Evolutionary conservation across 345 rosid species (phyloP), one percentile per base, ranked within the genome.

Genomic region (Citrus cavaleriei): DNA sequence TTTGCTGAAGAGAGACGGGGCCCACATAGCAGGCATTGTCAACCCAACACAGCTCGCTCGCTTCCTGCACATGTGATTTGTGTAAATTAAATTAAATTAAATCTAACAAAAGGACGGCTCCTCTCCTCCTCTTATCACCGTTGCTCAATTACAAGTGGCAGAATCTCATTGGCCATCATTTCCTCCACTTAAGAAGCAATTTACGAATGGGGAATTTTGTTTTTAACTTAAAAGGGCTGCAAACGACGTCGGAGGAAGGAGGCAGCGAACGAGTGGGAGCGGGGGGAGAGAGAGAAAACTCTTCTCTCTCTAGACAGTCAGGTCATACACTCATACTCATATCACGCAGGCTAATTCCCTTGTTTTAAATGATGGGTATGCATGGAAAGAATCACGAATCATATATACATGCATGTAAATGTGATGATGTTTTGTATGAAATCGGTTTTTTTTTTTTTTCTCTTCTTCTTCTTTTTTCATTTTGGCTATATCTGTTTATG

Each of bases 41-140:
- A 93, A 95, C 86, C 98, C 98, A 46, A 89, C 90, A 77, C 95
- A 92, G 82, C 94, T 95, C 74, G 93, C 89, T 72, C 89, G 87
- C 62, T 85, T 88, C 74, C 42, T 93, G 42, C 89, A 86, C 72
- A 83, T 87, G 84, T 89, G 90, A 91, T 46, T 12, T 3, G 51
- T 46, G 51, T 46, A 46, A 46, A 46, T 46, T 46, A 46, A 37
- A 37, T 46, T 13, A 46, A 37, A 37, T 37, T 37, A 37, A 46
- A 46, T 46, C 13, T 13, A 3, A 13, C 51, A 13, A 46, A 13
- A 46, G 18, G 5, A 4, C 14, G 4, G 51, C 51, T 46, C 51
- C 51, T 13, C 51, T 46, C 51, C 18, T 46, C 18, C 51, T 75
- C 22, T 7, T 2, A 34, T 69, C 18, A 3, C 72, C 42, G 32